Base-by-base conservation (phyloP, 2,329 filamentous ascomycete genomes). In the Colletotrichum sp. region DNA sequence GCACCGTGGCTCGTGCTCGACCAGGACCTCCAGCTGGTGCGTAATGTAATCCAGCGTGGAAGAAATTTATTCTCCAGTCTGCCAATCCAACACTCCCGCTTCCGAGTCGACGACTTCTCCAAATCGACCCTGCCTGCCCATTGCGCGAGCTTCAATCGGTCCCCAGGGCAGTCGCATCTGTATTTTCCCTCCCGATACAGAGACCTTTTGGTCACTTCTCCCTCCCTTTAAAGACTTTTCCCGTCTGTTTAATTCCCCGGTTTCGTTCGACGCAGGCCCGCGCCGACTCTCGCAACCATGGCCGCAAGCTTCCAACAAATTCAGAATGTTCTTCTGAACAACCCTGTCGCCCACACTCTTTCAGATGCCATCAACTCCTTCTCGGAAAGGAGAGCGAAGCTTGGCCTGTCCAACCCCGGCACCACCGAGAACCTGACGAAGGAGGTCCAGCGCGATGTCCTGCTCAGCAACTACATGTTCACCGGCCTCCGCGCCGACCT, bases 401-500 rank as follows among this genome's bases (percentile, higher is more conserved):
- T 99, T 79, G 96, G 96, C 78, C 90, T 99, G 80, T 91, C 93
- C 80, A 99, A 99, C 87, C 97, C 97, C 55, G 97, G 97, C 81
- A 96, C 95, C 69, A 93, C 98, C 80, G 97, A 99, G 87, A 93
- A 93, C 83, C 93, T 98, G 85, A 92, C 94, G 80, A 93, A 94
- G 85, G 97, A 99, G 89, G 96, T 98, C 78, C 94, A 98, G 89
- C 96, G 96, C 87, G 96, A 98, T 91, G 96, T 98, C 81, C 94
- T 99, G 85, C 92, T 98, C 82, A 97, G 94, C 88, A 98, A 98
- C 90, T 95, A 95, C 86, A 98, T 97, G 93, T 99, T 99, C 90
- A 95, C 95, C 60, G 97, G 97, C 82, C 91, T 99, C 85, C 95
- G 96, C 84, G 98, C 96, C 85, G 97, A 99, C 87, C 90, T 99